phyloP scores from a whole-genome alignment of 139 green algal species.

The Coccomyxa sp. region DNA sequence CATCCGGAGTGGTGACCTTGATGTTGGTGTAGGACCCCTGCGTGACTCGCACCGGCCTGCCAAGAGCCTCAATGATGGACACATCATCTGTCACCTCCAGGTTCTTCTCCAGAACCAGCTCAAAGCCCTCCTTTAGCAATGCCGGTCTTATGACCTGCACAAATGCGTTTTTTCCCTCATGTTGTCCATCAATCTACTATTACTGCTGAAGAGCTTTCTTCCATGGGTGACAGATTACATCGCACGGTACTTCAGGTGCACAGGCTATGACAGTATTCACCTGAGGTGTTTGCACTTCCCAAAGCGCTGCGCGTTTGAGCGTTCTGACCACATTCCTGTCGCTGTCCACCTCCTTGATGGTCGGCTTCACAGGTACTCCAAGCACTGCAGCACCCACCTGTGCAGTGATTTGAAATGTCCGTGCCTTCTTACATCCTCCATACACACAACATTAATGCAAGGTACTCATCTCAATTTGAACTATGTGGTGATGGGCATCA shows the following conservation, averaged over 20 bases:
- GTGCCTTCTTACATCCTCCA: too few species aligned
- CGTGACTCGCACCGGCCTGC: constrained; percentile 88
- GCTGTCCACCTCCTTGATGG: constrained; percentile 89
- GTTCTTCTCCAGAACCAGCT: constrained; percentile 62
- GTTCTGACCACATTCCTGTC: constrained; percentile 78
- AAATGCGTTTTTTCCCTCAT: neutral
- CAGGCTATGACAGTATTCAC: constrained; percentile 15
- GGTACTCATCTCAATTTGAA: too few species aligned
- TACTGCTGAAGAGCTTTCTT: neutral
- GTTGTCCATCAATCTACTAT: neutral
- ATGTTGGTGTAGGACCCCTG: constrained; percentile 94
- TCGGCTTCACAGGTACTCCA: constrained; percentile 92
- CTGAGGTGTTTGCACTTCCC: constrained; percentile 98
- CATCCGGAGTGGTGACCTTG: constrained; percentile 90
- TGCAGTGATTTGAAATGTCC: neutral
- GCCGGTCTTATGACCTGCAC: constrained; percentile 75
- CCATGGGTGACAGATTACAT: too few species aligned
- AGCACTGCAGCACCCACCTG: constrained; percentile 90
- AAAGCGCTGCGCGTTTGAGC: constrained; percentile 80
- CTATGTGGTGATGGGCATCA: too few species aligned
- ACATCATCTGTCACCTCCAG: constrained; percentile 98
- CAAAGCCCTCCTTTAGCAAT: constrained; percentile 81
- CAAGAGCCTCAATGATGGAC: constrained; percentile 94
- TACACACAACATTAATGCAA: too few species aligned
- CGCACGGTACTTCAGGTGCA: too few species aligned